Evolutionary conservation across 768 basidiomycete species (phyloP).

Genomic region (Clitopilus hobsonii): DNA sequence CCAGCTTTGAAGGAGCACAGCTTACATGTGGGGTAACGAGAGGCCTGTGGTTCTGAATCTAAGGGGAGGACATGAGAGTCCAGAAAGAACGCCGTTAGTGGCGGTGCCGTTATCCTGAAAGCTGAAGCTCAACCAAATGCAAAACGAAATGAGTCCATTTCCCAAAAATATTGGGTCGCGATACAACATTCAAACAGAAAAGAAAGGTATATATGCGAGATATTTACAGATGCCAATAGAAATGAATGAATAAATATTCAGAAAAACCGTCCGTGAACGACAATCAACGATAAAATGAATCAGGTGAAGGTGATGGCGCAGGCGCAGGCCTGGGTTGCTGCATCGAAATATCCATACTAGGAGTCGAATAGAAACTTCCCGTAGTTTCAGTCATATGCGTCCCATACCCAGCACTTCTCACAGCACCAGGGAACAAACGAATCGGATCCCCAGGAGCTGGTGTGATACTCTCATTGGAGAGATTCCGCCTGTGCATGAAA

Average conservation of each 20-base stretch:
- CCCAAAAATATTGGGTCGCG: neutral
- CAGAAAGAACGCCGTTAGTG: no score
- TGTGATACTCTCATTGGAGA: neutral
- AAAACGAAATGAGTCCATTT: neutral
- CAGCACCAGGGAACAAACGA: neutral
- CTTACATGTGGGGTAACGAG: no score
- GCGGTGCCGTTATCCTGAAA: no score
- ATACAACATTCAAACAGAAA: neutral
- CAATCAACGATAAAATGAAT: no score
- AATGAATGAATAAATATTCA: neutral
- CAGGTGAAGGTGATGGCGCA: neutral
- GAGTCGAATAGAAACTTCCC: neutral
- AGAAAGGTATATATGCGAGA: neutral
- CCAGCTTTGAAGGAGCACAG: no score
- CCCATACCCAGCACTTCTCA: neutral
- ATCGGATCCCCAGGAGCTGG: neutral
- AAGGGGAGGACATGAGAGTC: no score
- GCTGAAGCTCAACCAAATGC: no score
- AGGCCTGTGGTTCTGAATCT: no score
- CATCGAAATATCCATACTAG: neutral
- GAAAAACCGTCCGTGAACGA: neutral
- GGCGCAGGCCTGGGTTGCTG: neutral
- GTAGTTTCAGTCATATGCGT: neutral
- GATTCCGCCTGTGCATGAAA: neutral
- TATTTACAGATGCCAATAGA: neutral